Conservation (phyloP, 2,329 filamentous ascomycete genomes). For the Aaosphaeria arxii region DNA sequence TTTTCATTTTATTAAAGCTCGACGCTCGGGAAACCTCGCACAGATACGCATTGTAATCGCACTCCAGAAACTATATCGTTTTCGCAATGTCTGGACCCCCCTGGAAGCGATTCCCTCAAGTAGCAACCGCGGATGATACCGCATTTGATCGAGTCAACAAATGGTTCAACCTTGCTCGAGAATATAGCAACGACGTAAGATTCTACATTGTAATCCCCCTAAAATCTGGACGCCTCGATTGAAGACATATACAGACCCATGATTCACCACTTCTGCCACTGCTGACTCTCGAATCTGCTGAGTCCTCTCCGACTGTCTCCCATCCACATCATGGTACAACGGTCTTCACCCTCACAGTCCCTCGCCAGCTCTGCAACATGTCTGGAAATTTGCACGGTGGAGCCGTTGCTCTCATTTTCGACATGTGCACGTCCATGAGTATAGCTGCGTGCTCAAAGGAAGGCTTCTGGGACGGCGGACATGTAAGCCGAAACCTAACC, state of each 20-base stretch:
- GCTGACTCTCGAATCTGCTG: constrained; percentile 35
- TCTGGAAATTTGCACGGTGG: constrained; percentile 53
- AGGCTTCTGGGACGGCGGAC: constrained; percentile 43
- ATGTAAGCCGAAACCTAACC: constrained; percentile 43
- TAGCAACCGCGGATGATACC: background rate
- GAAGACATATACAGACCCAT: constrained; percentile 19
- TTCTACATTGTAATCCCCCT: background rate
- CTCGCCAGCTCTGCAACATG: constrained; percentile 45
- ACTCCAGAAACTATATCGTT: too few relatives aligned
- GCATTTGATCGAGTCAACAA: background rate
- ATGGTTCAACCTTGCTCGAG: background rate
- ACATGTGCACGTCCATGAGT: constrained; percentile 49
- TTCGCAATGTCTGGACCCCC: background rate
- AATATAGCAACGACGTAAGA: background rate
- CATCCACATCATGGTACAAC: constrained; percentile 34
- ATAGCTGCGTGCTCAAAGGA: constrained; percentile 27
- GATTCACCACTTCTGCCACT: constrained; percentile 27
- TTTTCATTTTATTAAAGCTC: too few relatives aligned
- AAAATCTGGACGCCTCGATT: background rate
- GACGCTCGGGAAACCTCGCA: too few relatives aligned
- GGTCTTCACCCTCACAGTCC: constrained; percentile 45
- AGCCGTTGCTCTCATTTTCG: constrained; percentile 53
- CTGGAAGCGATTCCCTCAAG: background rate
- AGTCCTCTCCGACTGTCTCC: constrained; percentile 18
- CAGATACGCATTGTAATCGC: too few relatives aligned